A percentile compares a stretch with the other conserved stretches of the same genome.
These are phyloP conservation scores for Mantamonas sphyraenae DNA, from an alignment of 78 protist genomes.

Conservation along the genomic window DNA sequence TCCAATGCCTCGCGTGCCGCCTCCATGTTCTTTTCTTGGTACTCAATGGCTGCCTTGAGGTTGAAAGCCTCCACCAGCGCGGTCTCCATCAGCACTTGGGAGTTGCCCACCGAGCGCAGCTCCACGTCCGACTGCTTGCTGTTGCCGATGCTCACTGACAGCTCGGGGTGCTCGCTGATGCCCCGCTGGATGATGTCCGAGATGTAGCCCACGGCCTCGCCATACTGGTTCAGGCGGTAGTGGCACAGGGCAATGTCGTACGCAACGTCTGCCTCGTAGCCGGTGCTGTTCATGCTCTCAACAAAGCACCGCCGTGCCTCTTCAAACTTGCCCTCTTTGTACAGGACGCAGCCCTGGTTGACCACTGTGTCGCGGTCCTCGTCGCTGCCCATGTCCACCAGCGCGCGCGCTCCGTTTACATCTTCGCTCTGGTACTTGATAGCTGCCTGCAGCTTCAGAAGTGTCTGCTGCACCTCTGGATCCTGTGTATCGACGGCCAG, in stretches of 20 bases:
- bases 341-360: conserved; percentile 28
- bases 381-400: conserved; percentile 4
- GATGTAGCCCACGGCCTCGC: conserved; percentile 50
- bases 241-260: conserved; percentile 70
- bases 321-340: conserved; percentile 32
- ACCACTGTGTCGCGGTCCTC: conserved; percentile 42
- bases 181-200: conserved; percentile 66
- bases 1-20: conserved; percentile 56
- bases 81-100: conserved; percentile 47
- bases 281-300: conserved; percentile 30
- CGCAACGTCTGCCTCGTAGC: conserved; percentile 52
- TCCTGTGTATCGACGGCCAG: conserved; percentile 4
- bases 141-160: conserved; percentile 28
- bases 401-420: conserved; percentile 9
- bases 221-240: conserved; percentile 50
- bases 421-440: conserved; percentile 60
- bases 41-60: conserved; percentile 75
- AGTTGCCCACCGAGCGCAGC: conserved; percentile 66
- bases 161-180: conserved; percentile 60
- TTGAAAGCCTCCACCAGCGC: conserved; percentile 84
- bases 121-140: conserved; percentile 40
- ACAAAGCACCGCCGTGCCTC: conserved; percentile 34
- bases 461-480: background rate
- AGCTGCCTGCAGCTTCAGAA: conserved; percentile 48
- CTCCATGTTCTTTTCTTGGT: conserved; percentile 34